phyloP scores from a whole-genome alignment of 371 early-diverging fungal genomes.

The Mortierella sp. region DNA sequence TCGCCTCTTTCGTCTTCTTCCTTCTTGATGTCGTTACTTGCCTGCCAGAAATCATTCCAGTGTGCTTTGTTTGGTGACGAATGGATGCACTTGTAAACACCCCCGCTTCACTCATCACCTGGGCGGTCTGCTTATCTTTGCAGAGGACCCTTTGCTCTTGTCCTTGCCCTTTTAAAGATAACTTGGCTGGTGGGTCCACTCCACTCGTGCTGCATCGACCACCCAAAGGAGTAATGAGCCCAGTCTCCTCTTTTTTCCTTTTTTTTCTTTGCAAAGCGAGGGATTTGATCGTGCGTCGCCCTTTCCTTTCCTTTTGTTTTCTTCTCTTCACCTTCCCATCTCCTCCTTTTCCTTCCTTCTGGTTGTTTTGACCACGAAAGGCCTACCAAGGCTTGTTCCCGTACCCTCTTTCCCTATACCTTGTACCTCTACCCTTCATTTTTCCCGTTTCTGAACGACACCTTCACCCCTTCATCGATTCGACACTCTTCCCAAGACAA shows the following conservation, averaged over 20 bases:
- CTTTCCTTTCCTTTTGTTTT: background rate
- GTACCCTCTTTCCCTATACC: too few species aligned
- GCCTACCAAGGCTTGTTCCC: background rate
- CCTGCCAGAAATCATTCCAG: background rate
- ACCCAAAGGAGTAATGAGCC: background rate
- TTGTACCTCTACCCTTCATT: background rate
- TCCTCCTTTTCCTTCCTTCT: background rate
- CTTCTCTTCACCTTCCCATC: background rate
- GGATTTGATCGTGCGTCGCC: background rate
- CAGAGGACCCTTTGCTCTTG: background rate
- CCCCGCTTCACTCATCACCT: background rate
- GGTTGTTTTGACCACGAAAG: background rate
- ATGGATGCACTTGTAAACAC: background rate
- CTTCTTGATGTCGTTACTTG: constrained; percentile 5
- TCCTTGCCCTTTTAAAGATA: background rate
- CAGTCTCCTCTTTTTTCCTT: background rate
- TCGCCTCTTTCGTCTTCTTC: background rate
- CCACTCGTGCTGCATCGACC: background rate
- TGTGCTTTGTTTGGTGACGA: background rate
- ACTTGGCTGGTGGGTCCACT: background rate
- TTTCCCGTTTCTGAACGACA: background rate
- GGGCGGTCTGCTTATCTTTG: background rate
- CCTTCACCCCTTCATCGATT: background rate
- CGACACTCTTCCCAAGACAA: background rate
- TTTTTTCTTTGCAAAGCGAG: background rate